phyloP scores from a whole-genome alignment of 257 asterid species.

The Solanum chiquidenum region DNA sequence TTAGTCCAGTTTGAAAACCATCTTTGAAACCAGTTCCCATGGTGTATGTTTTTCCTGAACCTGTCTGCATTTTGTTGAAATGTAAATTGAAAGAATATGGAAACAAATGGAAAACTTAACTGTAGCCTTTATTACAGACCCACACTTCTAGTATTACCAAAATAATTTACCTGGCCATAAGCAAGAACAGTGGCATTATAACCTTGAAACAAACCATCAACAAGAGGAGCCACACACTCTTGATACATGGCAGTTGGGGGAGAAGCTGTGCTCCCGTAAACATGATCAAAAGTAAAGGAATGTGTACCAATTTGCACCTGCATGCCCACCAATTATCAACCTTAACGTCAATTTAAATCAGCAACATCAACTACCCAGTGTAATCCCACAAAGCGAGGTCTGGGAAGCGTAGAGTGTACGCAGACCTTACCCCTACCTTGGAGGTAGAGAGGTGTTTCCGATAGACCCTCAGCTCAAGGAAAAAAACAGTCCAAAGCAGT shows the following conservation, averaged over 20 bases:
- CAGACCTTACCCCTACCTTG: not conserved
- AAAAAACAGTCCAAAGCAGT: not conserved
- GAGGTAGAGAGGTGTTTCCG: not conserved
- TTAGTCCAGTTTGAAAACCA: conserved; percentile 69
- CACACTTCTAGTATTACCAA: not conserved
- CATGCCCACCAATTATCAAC: not conserved
- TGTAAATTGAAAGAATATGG: not conserved
- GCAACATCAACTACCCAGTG: not conserved
- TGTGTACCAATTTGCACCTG: conserved; percentile 94
- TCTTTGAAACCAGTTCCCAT: conserved; percentile 95
- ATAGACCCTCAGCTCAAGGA: not conserved
- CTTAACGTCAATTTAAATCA: not conserved
- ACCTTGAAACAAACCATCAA: conserved; percentile 97
- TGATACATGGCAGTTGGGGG: conserved; percentile 81
- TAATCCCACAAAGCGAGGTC: not conserved
- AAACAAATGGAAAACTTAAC: not conserved
- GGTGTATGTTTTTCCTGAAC: conserved; percentile 95
- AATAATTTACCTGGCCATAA: conserved; percentile 75
- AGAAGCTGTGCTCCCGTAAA: conserved; percentile 75
- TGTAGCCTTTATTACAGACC: not conserved
- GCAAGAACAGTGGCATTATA: conserved; percentile 98
- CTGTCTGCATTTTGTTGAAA: conserved; percentile 60
- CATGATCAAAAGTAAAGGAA: conserved; percentile 96
- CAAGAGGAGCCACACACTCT: conserved; percentile 91
- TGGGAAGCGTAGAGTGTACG: not conserved